A percentile compares a stretch with the other conserved stretches of the same genome.
Conservation (phyloP, 805 yeast species). For the Ogataea paraovalis region DNA sequence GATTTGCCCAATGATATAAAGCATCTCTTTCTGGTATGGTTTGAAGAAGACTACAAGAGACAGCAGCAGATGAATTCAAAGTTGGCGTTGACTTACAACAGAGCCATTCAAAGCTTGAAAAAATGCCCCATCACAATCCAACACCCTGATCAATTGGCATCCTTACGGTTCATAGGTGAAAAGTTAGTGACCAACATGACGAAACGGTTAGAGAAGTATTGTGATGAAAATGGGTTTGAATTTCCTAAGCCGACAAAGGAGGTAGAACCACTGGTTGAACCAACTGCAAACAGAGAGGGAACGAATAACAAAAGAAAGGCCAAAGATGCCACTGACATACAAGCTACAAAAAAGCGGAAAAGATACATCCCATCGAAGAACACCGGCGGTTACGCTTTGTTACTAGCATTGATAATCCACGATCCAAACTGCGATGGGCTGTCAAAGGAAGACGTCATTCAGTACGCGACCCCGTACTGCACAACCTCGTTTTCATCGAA, state of each 20-base stretch:
- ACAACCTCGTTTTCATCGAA: conserved; percentile 56
- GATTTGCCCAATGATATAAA: conserved; percentile 46
- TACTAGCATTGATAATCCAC: conserved; percentile 51
- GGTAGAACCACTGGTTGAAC: background rate
- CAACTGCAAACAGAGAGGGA: background rate
- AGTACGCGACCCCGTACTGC: conserved; percentile 51
- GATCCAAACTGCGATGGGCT: conserved; percentile 55
- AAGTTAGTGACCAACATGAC: conserved; percentile 54
- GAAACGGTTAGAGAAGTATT: conserved; percentile 46
- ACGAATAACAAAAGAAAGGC: background rate
- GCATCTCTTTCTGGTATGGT: conserved; percentile 52
- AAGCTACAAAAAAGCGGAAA: conserved; percentile 14
- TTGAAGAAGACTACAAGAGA: conserved; percentile 47
- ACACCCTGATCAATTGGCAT: conserved; percentile 54
- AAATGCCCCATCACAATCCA: conserved; percentile 41
- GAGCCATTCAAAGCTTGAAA: conserved; percentile 52
- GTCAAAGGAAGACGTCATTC: conserved; percentile 55
- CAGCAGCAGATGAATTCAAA: conserved; percentile 49
- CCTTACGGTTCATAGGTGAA: conserved; percentile 68
- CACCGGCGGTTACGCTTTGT: conserved; percentile 82
- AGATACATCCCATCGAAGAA: conserved; percentile 68
- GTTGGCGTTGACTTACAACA: conserved; percentile 46
- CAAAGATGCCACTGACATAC: background rate
- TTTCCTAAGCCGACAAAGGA: conserved; percentile 36
- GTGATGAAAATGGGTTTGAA: conserved; percentile 46